Percentiles rank a stretch among this genome's conserved stretches.
Evolutionary conservation across 129 eudicot genomes (phyloP).

Genomic region (Pseudognaphalium luteoalbum): DNA sequence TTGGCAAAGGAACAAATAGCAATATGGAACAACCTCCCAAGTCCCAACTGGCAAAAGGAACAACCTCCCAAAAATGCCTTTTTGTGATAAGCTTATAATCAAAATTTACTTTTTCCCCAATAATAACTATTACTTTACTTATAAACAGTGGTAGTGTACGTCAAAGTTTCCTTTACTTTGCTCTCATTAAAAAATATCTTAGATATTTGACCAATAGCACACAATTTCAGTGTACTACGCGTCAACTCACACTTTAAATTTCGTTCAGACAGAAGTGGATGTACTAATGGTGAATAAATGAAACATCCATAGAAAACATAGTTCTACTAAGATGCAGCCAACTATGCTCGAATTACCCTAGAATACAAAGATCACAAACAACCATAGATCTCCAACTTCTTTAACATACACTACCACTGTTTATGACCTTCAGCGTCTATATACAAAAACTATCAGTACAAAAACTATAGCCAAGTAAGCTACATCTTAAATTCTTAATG

Average conservation of each 20-base stretch:
- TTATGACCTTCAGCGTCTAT: neutral
- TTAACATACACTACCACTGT: neutral
- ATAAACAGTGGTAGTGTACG: too few species aligned
- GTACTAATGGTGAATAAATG: constrained; percentile 4
- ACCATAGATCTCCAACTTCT: constrained; percentile 10
- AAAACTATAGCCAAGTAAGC: neutral
- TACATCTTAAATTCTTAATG: constrained; percentile 7
- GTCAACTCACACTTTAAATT: neutral
- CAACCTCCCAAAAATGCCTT: neutral
- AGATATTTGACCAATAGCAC: constrained; percentile 7
- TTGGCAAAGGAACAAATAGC: neutral
- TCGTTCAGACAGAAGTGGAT: neutral
- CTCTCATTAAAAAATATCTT: neutral
- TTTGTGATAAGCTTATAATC: neutral
- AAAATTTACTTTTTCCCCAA: constrained; percentile 5
- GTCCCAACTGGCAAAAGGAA: neutral
- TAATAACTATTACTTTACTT: neutral
- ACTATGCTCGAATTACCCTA: neutral
- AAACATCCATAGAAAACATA: neutral
- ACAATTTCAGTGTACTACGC: neutral
- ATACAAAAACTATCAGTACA: neutral
- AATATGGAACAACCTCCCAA: neutral
- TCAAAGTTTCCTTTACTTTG: neutral
- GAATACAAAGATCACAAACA: constrained; percentile 4
- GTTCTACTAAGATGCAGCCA: constrained; percentile 3